Percentiles rank a stretch among this genome's conserved stretches.
phyloP scores from a whole-genome alignment of 495 filamentous ascomycete genomes.

The Podospora sp. region DNA sequence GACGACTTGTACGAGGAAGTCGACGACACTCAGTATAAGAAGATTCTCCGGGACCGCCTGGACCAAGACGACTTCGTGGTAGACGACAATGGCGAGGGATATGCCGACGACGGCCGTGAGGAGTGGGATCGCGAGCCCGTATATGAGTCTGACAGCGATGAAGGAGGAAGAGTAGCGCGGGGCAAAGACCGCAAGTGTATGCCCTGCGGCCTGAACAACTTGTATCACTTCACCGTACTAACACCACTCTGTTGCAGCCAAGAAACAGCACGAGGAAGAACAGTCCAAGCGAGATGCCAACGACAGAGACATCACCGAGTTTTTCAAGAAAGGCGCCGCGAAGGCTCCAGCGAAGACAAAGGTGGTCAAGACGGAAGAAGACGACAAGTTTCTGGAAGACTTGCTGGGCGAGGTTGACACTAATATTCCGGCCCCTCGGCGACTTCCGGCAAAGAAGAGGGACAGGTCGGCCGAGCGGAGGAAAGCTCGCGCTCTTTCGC shows the following conservation, averaged over 20 bases:
- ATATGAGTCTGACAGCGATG: conserved; percentile 75
- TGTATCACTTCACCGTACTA: neutral
- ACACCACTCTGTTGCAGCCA: conserved; percentile 53
- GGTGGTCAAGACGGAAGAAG: conserved; percentile 75
- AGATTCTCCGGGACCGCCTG: conserved; percentile 84
- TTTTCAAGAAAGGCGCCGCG: conserved; percentile 77
- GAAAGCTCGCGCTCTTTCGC: conserved; percentile 79
- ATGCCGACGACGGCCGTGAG: conserved; percentile 95
- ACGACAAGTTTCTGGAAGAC: conserved; percentile 80
- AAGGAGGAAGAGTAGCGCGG: conserved; percentile 47
- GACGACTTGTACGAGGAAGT: conserved; percentile 92
- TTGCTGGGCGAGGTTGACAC: conserved; percentile 87
- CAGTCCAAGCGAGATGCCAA: conserved; percentile 81
- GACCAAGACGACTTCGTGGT: conserved; percentile 97
- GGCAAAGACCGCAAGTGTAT: conserved; percentile 51
- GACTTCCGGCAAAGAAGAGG: conserved; percentile 57
- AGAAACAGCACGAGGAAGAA: conserved; percentile 89
- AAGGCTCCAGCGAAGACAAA: conserved; percentile 75
- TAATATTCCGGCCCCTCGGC: conserved; percentile 65
- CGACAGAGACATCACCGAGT: conserved; percentile 89
- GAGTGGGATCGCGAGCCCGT: conserved; percentile 80
- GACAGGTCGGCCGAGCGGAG: conserved; percentile 73
- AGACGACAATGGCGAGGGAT: conserved; percentile 89
- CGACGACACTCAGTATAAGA: conserved; percentile 96
- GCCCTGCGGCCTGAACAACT: neutral